Evolutionary conservation across 768 basidiomycete species (phyloP).

Genomic region (Suillus variegatus): DNA sequence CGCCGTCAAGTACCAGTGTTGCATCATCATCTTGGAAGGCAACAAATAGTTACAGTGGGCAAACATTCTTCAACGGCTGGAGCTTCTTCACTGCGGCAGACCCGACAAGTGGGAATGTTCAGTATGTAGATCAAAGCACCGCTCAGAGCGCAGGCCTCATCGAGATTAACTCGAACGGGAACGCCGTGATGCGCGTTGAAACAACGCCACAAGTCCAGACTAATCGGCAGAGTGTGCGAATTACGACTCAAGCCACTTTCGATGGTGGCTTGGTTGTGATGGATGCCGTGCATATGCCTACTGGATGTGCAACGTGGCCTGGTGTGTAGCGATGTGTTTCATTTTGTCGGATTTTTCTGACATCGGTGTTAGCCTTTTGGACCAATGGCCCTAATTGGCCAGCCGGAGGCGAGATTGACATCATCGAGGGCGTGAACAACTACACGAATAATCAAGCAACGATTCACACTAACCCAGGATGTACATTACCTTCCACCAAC

Average conservation of each 20-base stretch:
- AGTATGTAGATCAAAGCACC: conserved; percentile 62
- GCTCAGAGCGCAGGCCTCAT: conserved; percentile 63
- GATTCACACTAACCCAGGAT: conserved; percentile 76
- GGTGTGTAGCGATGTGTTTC: conserved; percentile 25
- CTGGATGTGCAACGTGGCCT: conserved; percentile 89
- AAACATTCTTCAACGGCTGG: conserved; percentile 82
- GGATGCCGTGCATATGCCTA: conserved; percentile 88
- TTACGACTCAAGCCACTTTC: conserved; percentile 61
- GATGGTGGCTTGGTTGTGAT: conserved; percentile 74
- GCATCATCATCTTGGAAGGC: conserved; percentile 60
- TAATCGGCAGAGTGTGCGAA: conserved; percentile 76
- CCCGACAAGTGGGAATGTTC: conserved; percentile 75
- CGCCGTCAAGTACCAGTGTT: conserved; percentile 20
- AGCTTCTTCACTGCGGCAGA: conserved; percentile 67
- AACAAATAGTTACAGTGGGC: conserved; percentile 59
- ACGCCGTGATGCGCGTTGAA: conserved; percentile 88
- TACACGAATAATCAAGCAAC: conserved; percentile 83
- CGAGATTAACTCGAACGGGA: conserved; percentile 65
- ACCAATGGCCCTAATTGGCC: conserved; percentile 50
- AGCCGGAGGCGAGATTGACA: conserved; percentile 74
- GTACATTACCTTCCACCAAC: conserved; percentile 54
- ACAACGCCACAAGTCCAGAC: conserved; percentile 72
- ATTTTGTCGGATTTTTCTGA: neutral
- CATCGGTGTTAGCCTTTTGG: conserved; percentile 42
- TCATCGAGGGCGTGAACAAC: conserved; percentile 80